Evolutionary conservation across 306 rosid genomes (phyloP), one percentile per base, ranked within the genome.

Genomic region (Vigna mungo): DNA sequence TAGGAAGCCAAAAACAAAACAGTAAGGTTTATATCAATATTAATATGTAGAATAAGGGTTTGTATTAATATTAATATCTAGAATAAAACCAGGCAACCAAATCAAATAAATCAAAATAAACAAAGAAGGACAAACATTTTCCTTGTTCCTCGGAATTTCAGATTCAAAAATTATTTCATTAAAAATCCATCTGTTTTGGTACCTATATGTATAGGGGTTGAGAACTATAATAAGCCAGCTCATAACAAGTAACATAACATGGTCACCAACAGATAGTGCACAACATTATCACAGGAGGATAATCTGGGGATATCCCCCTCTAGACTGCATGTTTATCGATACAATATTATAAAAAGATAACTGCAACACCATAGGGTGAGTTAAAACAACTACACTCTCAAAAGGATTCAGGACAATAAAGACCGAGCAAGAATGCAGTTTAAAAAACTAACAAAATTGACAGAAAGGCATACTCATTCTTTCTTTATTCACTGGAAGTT

Each of bases 261-360:
- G 30, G 37, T 51, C 61, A 2, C 9, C 9, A 71, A 67, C 51
- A 73, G 58, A 68, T 16, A 56, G 46, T 44, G 30, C 60, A 36
- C 23, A 43, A 39, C 14, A 51, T 27, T 30, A 52, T 69, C 53
- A 41, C 23, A 14, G 16, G 54, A 14, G 16, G 54, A 61, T 43
- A 61, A 60, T 70, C 54, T 56, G 61, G n/a, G 61, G n/a, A 49
- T 21, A 55, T 44, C 51, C 41, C 37, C 62, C 52, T 49, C 74
- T 53, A 47, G 62, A 15, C 23, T 41, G 7, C 30, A 64, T 71
- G 18, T n/a, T 64, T 78, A 77, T 47, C 66, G 20, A 5, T 34
- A 78, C 30, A 68, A 12, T 43, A 72, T 18, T 18, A 23, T 12
- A 54, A 15, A 34, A 20, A 16, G 15, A 58, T 54, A 41, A n/a